Conservation (phyloP, 768 basidiomycete genomes). For the Tricholoma sp. region DNA sequence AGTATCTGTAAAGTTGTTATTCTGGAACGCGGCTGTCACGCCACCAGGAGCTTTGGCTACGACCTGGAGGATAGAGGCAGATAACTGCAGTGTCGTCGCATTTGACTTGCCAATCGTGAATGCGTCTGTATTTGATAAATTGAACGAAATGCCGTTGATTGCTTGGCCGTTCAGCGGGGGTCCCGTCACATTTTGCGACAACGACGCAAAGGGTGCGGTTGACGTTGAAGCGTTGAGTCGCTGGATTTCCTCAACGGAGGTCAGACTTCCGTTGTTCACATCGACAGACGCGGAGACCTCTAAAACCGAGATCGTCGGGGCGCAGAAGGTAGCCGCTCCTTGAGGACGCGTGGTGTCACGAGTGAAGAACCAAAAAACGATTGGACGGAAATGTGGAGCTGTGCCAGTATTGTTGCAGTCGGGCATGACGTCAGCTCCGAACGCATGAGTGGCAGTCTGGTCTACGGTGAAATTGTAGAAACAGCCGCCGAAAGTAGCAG, state of each 20-base stretch:
- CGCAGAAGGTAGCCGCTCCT: slow-evolving; percentile 45
- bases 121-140: slow-evolving; percentile 34
- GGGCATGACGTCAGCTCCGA: background rate
- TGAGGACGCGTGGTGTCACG: slow-evolving; percentile 26
- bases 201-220: slow-evolving; percentile 33
- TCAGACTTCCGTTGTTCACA: slow-evolving; percentile 38
- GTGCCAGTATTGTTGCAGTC: slow-evolving; percentile 7
- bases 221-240: slow-evolving; percentile 31
- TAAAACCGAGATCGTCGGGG: slow-evolving; percentile 37
- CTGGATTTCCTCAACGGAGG: slow-evolving; percentile 34
- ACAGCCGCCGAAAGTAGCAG: slow-evolving; percentile 35
- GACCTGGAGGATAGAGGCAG: slow-evolving; percentile 46
- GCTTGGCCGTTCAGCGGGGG: slow-evolving; percentile 38
- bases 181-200: slow-evolving; percentile 41
- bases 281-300: slow-evolving; percentile 44
- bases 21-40: slow-evolving; percentile 31
- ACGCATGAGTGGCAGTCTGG: background rate
- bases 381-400: slow-evolving; percentile 37
- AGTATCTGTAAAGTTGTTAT: slow-evolving; percentile 32
- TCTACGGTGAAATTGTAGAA: background rate
- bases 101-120: slow-evolving; percentile 34
- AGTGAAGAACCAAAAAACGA: slow-evolving; percentile 56
- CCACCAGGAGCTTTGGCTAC: slow-evolving; percentile 39
- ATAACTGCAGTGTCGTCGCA: slow-evolving; percentile 44
- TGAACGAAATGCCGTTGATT: slow-evolving; percentile 52